Evolutionary conservation across 1,139 yeast species (phyloP), one percentile per base, ranked within the genome.

Genomic region (Magnusiomyces fungicola): DNA sequence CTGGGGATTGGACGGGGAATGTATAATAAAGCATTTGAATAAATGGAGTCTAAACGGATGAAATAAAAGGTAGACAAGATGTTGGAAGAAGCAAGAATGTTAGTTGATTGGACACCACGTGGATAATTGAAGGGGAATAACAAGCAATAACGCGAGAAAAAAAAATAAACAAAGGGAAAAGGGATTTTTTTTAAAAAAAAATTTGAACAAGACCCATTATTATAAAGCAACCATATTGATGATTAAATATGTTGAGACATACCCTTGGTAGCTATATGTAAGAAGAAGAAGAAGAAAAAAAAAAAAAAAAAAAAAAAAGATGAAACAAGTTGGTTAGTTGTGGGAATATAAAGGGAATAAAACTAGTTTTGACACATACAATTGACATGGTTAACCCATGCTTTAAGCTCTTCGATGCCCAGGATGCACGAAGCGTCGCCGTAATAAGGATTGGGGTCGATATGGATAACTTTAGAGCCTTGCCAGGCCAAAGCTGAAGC

Each of bases 401-500:
- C 72, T 61, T 83, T 81, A 56, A 89, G 68, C 66, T 90, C 96
- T 58, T 87, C 95, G 46, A 88, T 79, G 23, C 95, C 84, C 52
- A 92, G 69, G 14, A 96, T 85, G 3, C 97, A 90, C 42, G 82
- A 76, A 47, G 83, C 75, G 63, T 89, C 97, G 12, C 98, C 99
- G 61, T 92, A 92, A 65, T 85, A 83, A 36, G 78, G 75, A 60
- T 87, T 83, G 50, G 80, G 73, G 65, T 92, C 98, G 44, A 92
- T 79, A 65, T 92, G 98, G 49, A 92, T 72, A 18, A 92, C 97
- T 55, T 76, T 81, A 18, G 92, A 82, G 14, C 97, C 97, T 61
- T 88, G 96, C 97, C 98, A 92, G 16, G 97, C 84, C 50, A 92
- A 73, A 0, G 97, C 92, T 3, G 97, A 96, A 0, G 97, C 96